These are phyloP conservation scores for Phytophthora tentaculata DNA, from an alignment of 352 stramenopile species.

Conservation along the genomic window DNA sequence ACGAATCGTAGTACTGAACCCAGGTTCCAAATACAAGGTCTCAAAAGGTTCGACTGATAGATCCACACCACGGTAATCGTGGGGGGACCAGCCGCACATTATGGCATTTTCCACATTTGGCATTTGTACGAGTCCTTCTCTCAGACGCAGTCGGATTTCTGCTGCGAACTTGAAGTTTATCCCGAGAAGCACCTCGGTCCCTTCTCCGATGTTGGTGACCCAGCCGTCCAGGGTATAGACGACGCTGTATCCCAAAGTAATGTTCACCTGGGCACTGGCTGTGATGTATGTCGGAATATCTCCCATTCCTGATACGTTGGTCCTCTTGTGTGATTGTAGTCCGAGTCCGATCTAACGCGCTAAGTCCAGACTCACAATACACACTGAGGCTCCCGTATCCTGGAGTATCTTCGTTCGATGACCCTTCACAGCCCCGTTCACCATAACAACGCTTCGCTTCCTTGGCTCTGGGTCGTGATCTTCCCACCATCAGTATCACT, in stretches of 20 bases:
- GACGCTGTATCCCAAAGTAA: slow-evolving; percentile 23
- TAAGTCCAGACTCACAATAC: slow-evolving; percentile 35
- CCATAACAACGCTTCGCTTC: background rate
- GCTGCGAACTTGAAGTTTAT: background rate
- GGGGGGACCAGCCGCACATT: background rate
- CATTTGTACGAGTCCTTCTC: background rate
- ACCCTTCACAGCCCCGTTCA: slow-evolving; percentile 24
- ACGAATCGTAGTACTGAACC: background rate
- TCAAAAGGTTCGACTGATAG: background rate
- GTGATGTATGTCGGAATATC: slow-evolving; percentile 28
- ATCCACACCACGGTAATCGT: background rate
- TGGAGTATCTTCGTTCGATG: slow-evolving; percentile 13
- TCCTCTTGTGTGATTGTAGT: background rate
- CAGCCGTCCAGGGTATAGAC: slow-evolving; percentile 27
- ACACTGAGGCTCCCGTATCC: slow-evolving; percentile 23
- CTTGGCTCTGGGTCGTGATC: background rate
- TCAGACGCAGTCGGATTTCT: background rate
- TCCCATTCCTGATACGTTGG: slow-evolving; percentile 15
- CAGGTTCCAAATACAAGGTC: background rate
- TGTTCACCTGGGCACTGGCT: slow-evolving; percentile 20
- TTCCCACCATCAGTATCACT: slow-evolving; percentile 20
- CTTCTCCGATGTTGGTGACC: slow-evolving; percentile 31
- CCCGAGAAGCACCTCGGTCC: background rate
- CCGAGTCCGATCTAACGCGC: slow-evolving; percentile 27
- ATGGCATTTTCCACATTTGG: background rate